Percentiles rank a stretch among this genome's conserved stretches.
phyloP scores from a whole-genome alignment of 2,329 filamentous ascomycete species.

The Scorias spongiosa region DNA sequence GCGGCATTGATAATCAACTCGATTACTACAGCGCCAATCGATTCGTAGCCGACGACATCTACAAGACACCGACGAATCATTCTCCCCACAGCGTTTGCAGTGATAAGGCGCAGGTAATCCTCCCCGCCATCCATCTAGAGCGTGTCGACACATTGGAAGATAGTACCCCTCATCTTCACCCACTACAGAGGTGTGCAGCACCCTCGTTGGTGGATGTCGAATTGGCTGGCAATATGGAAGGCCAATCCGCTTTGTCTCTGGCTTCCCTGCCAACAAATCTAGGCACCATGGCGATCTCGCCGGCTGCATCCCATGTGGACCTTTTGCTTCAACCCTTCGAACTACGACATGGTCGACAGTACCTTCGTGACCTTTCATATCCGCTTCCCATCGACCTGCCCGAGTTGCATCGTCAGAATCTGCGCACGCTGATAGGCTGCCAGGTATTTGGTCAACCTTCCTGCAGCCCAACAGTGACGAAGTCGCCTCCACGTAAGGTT shows the following conservation, averaged over 20 bases:
- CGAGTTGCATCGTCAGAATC: conserved; percentile 74
- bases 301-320: not conserved
- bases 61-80: not conserved
- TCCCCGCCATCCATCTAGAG: not conserved
- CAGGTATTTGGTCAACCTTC: conserved; percentile 69
- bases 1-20: not conserved
- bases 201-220: not conserved
- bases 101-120: no score
- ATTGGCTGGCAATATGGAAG: not conserved
- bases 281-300: not conserved
- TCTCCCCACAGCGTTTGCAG: not conserved
- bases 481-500: conserved; percentile 58
- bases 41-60: not conserved
- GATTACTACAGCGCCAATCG: not conserved
- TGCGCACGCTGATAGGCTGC: conserved; percentile 67
- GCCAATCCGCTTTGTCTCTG: not conserved
- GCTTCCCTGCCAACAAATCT: not conserved
- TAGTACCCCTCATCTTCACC: not conserved
- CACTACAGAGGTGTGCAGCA: not conserved
- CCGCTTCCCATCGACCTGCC: conserved; percentile 78
- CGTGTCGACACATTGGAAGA: not conserved
- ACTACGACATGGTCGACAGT: conserved; percentile 64
- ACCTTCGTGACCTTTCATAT: conserved; percentile 66
- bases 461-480: conserved; percentile 51
- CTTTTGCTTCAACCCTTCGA: conserved; percentile 33